These are phyloP conservation scores for Cladophialophora immunda DNA, from an alignment of 2,329 filamentous ascomycete species.

Conservation along the genomic window DNA sequence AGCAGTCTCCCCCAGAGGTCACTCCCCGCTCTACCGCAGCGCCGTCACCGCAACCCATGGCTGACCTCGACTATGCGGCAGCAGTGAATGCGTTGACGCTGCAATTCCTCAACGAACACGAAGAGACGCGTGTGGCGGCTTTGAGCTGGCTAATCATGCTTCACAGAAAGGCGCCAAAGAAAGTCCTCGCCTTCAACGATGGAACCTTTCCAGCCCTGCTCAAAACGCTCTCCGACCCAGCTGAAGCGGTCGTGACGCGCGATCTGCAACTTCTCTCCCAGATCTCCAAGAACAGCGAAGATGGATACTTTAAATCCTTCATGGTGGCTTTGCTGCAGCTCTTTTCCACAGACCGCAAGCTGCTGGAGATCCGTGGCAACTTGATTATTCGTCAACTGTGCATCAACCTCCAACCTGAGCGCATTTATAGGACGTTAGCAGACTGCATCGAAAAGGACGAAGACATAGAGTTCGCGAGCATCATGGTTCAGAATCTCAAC, in stretches of 20 bases:
- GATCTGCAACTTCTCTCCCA: constrained; percentile 93
- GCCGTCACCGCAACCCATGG: constrained; percentile 53
- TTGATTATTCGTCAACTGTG: constrained; percentile 96
- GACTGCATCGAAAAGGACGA: constrained; percentile 98
- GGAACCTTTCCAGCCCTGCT: constrained; percentile 95
- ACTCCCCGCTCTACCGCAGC: constrained; percentile 54
- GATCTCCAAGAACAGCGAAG: constrained; percentile 94
- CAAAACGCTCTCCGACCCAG: constrained; percentile 94
- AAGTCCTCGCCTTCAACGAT: constrained; percentile 94
- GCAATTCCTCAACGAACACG: constrained; percentile 94
- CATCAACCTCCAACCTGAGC: constrained; percentile 88
- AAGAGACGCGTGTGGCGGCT: constrained; percentile 91
- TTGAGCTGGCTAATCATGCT: constrained; percentile 98
- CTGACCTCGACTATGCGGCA: constrained; percentile 91
- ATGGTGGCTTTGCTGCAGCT: constrained; percentile 97
- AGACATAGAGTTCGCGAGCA: constrained; percentile 97
- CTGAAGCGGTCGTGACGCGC: constrained; percentile 93
- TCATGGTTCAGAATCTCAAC: constrained; percentile 99
- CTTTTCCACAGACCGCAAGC: constrained; percentile 90
- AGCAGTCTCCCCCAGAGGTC: constrained; percentile 43
- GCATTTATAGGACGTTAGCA: constrained; percentile 93
- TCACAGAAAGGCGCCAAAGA: constrained; percentile 90
- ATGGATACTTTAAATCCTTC: constrained; percentile 96
- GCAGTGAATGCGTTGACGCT: constrained; percentile 92
- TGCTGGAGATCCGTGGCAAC: constrained; percentile 92